Percentiles rank a stretch among this genome's conserved stretches.
phyloP scores from a whole-genome alignment of 1,284 basidiomycete genomes.

The Ganoderma multipileum region DNA sequence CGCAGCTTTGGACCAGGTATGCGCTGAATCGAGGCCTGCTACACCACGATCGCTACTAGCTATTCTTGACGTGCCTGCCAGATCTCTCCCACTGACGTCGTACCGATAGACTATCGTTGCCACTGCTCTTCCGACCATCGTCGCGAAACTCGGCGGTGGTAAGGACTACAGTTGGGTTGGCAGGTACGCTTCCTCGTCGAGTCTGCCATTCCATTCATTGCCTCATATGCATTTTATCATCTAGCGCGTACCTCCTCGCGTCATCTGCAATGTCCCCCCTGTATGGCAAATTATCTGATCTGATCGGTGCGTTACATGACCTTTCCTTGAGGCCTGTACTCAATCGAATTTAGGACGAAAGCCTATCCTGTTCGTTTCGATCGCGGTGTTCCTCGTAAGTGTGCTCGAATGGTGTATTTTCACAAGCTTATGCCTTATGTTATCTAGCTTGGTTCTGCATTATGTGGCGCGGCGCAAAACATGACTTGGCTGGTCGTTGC shows the following conservation, averaged over 20 bases:
- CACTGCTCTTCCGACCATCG: constrained; percentile 84
- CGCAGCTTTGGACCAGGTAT: constrained; percentile 49
- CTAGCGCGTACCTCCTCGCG: constrained; percentile 73
- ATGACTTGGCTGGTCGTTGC: constrained; percentile 79
- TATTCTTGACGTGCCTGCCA: neutral
- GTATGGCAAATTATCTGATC: constrained; percentile 80
- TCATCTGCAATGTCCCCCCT: constrained; percentile 73
- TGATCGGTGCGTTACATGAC: constrained; percentile 46
- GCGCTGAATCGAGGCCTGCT: constrained; percentile 10
- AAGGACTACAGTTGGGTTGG: constrained; percentile 79
- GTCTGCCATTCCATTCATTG: neutral
- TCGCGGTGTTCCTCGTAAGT: constrained; percentile 73
- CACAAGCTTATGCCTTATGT: constrained; percentile 4
- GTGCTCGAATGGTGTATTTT: neutral
- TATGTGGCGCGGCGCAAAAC: constrained; percentile 83
- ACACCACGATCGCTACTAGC: neutral
- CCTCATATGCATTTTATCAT: constrained; percentile 33
- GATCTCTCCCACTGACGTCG: neutral
- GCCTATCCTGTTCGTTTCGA: constrained; percentile 73
- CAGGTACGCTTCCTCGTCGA: constrained; percentile 50
- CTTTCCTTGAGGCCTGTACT: neutral
- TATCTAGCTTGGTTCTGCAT: constrained; percentile 72
- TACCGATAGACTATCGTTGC: constrained; percentile 71
- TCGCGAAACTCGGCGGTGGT: constrained; percentile 71
- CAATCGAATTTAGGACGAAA: constrained; percentile 63